These are phyloP conservation scores for Cyberlindnera amylophila DNA, from an alignment of 805 yeast species.

Conservation along the genomic window DNA sequence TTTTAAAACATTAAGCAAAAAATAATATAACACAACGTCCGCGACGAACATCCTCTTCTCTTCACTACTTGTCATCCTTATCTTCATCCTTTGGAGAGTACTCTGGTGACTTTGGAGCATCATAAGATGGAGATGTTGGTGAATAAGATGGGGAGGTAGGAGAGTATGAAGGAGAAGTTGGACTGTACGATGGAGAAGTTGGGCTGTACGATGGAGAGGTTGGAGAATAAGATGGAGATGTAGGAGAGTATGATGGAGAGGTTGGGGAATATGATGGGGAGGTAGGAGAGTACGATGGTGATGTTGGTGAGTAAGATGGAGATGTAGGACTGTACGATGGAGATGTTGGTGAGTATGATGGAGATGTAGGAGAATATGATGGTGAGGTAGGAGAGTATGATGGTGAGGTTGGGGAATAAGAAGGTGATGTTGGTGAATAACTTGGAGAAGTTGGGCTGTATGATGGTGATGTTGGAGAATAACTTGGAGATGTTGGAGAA, in stretches of 20 bases:
- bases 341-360: constrained; percentile 49
- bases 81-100: constrained; percentile 12
- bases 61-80: constrained; percentile 7
- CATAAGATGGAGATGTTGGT: constrained; percentile 18
- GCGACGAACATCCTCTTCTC: constrained; percentile 6
- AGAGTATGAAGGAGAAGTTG: constrained; percentile 38
- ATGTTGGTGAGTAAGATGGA: constrained; percentile 73
- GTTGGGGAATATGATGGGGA: constrained; percentile 59
- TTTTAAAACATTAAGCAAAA: constrained; percentile 6
- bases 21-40: constrained; percentile 9
- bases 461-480: constrained; percentile 71
- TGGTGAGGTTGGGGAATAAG: constrained; percentile 73
- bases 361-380: constrained; percentile 75
- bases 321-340: constrained; percentile 69
- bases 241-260: constrained; percentile 53
- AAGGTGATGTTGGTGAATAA: constrained; percentile 81
- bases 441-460: constrained; percentile 77
- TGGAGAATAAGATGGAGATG: constrained; percentile 63
- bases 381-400: constrained; percentile 65
- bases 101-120: constrained; percentile 18
- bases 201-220: constrained; percentile 66
- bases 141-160: constrained; percentile 27
- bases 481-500: constrained; percentile 76
- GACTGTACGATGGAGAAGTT: constrained; percentile 45
- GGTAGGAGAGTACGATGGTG: constrained; percentile 58